These are phyloP conservation scores for Ophiocordyceps sinensis DNA, from an alignment of 2,329 filamentous ascomycete genomes.

Conservation along the genomic window DNA sequence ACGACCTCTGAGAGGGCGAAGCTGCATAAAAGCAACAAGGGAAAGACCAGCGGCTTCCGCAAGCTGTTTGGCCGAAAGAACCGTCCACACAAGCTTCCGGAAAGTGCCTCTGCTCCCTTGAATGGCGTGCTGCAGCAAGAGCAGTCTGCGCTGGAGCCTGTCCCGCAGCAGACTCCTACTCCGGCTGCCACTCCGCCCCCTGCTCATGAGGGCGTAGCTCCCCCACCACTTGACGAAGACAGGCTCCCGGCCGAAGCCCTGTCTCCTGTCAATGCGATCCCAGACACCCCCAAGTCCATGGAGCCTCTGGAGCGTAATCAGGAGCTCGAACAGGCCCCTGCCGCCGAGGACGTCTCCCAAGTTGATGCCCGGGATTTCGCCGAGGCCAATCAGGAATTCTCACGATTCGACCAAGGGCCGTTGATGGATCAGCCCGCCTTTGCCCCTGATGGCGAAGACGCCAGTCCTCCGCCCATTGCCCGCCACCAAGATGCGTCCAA, in stretches of 20 bases:
- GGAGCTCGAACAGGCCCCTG: not conserved
- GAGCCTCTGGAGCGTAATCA: not conserved
- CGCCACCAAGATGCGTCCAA: slow-evolving; percentile 20
- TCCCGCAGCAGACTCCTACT: slow-evolving; percentile 11
- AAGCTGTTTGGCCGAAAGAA: slow-evolving; percentile 55
- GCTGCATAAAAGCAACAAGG: slow-evolving; percentile 35
- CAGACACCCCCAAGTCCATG: slow-evolving; percentile 1
- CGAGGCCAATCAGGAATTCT: slow-evolving; percentile 46
- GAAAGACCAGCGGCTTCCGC: slow-evolving; percentile 37
- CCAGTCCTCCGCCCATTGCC: slow-evolving; percentile 38
- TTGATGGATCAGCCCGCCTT: slow-evolving; percentile 78
- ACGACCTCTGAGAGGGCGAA: slow-evolving; percentile 26
- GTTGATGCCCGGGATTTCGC: slow-evolving; percentile 43
- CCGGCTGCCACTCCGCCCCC: slow-evolving; percentile 11
- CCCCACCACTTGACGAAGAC: slow-evolving; percentile 3
- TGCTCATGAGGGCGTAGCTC: not conserved
- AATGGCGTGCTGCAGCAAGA: slow-evolving; percentile 34
- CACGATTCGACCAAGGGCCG: slow-evolving; percentile 77
- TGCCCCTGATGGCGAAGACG: slow-evolving; percentile 38
- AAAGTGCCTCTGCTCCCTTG: slow-evolving; percentile 35
- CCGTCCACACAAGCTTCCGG: slow-evolving; percentile 39
- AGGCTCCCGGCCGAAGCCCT: not conserved
- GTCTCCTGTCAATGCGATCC: not conserved
- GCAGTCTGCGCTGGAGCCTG: slow-evolving; percentile 11
- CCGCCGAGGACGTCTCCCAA: slow-evolving; percentile 34